These are phyloP conservation scores for Tolypocladium endophyticum DNA, from an alignment of 2,329 filamentous ascomycete species.

Conservation along the genomic window DNA sequence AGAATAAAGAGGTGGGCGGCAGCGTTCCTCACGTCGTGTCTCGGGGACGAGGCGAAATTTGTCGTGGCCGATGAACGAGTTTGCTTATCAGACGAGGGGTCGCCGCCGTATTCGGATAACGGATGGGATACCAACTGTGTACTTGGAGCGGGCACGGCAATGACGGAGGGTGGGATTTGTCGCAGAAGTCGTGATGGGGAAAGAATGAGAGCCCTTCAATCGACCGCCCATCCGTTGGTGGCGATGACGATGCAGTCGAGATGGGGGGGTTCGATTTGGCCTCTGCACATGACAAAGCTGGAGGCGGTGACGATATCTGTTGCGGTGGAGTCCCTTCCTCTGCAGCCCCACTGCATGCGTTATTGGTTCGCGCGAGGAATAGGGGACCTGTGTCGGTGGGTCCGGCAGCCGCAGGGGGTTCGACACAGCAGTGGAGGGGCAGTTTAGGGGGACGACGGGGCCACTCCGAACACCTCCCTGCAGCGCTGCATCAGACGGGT, in stretches of 20 bases:
- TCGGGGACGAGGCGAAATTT: background rate
- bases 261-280: background rate
- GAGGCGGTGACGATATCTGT: background rate
- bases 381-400: background rate
- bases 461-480: too few species aligned
- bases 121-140: background rate
- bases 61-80: background rate
- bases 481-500: too few species aligned
- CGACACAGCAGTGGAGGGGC: too few species aligned
- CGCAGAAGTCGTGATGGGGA: background rate
- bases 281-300: background rate
- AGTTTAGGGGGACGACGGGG: too few species aligned
- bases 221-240: background rate
- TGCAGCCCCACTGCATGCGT: background rate
- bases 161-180: background rate
- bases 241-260: background rate
- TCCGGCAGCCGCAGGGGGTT: too few species aligned
- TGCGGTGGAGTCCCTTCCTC: background rate
- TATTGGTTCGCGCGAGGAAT: background rate
- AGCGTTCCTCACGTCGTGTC: background rate
- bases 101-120: background rate
- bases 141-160: background rate
- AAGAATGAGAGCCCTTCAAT: background rate
- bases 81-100: background rate
- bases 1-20: background rate